Evolutionary conservation across 1,139 yeast species (phyloP).

Genomic region (Meyerozyma sp.): DNA sequence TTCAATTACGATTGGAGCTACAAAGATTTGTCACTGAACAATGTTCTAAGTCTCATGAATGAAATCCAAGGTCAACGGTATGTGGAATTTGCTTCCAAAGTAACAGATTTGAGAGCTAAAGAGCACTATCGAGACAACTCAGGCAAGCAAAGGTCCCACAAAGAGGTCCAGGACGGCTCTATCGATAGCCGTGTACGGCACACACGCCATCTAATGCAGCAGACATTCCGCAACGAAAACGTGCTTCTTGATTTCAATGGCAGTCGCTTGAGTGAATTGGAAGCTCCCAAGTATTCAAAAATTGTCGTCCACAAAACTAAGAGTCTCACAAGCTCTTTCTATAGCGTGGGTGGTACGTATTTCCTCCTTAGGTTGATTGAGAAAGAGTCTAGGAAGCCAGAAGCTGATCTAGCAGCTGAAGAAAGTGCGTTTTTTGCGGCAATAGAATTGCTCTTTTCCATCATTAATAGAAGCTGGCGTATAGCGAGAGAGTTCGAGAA

Average conservation of each 20-base stretch:
- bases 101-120: conserved; percentile 16
- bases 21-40: conserved; percentile 29
- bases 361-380: conserved; percentile 29
- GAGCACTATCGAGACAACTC: conserved; percentile 1
- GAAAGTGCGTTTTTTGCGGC: conserved; percentile 4
- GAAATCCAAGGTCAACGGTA: conserved; percentile 25
- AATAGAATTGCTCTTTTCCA: conserved; percentile 4
- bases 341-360: conserved; percentile 34
- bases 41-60: conserved; percentile 22
- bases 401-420: conserved; percentile 16
- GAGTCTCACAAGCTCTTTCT: conserved; percentile 28
- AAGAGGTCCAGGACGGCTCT: not conserved
- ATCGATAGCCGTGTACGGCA: not conserved
- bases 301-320: conserved; percentile 19
- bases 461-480: conserved; percentile 33
- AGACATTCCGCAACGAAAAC: not conserved
- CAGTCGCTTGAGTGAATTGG: conserved; percentile 12
- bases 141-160: not conserved
- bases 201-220: not conserved
- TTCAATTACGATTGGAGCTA: conserved; percentile 35
- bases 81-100: conserved; percentile 21
- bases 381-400: conserved; percentile 10
- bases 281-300: conserved; percentile 11
- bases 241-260: not conserved
- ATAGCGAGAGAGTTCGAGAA: conserved; percentile 38